Evolutionary conservation across 768 basidiomycete species (phyloP), one percentile per base, ranked within the genome.

Genomic region (Hirschioporus abietinus): DNA sequence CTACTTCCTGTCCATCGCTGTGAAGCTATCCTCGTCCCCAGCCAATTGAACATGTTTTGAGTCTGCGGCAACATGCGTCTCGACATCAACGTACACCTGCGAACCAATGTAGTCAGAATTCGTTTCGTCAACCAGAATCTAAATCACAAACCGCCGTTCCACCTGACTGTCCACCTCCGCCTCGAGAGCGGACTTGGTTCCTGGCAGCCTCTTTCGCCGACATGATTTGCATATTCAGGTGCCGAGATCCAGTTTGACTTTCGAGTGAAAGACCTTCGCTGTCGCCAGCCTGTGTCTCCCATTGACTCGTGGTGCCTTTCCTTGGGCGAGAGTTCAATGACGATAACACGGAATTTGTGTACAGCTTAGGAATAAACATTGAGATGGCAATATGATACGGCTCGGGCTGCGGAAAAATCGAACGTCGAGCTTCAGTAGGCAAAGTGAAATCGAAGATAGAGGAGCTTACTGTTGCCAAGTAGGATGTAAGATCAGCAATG

Each of bases 261-360:
- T 52, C 42, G 12, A 52, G 12, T 10, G 42, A 52, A 20, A 6
- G 42, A 52, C 6, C 12, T 52, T 52, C 42, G 42, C 12, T 52
- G 42, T 52, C n/a, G n/a, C n/a, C 42, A 20, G 42, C 42, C 42
- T 52, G 42, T 5, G 42, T 52, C 42, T 52, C 42, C 42, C 42
- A 52, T 20, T 52, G 42, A 52, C 12, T 52, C 5, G 42, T 52
- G 42, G 4, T 52, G 42, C 15, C 42, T 20, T 15, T 12, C 12
- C 42, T 52, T 52, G 42, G 42, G 42, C 76, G 74, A 20, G 77
- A 66, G 68, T 78, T 75, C 59, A 78, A 59, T 6, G 75, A 78
- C 24, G 78, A 78, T 58, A 78, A 64, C 25, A 78, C 63, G 5
- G 77, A 78, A 65, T 78, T 78, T 0, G 77, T 77, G 66, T 78